Percentiles rank a stretch among this genome's conserved stretches.
Conservation (phyloP, 495 filamentous ascomycete species). For the Schizothecium vesticola region DNA sequence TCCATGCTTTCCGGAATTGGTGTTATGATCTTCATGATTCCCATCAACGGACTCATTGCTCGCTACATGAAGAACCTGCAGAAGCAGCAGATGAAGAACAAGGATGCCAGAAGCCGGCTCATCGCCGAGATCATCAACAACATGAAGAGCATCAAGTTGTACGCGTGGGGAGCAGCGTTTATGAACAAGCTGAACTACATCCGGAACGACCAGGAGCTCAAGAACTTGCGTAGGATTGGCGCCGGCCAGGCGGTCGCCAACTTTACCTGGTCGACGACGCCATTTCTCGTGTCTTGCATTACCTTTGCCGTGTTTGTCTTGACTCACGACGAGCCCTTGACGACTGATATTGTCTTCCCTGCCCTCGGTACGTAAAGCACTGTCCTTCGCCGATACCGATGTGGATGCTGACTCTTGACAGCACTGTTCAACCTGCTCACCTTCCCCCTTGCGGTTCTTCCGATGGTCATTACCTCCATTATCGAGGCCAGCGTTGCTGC, state of each 20-base stretch:
- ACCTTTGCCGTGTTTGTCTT: constrained; percentile 94
- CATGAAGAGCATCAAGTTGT: constrained; percentile 99
- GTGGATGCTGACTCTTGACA: constrained; percentile 10
- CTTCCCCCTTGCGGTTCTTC: constrained; percentile 89
- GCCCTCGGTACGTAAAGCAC: constrained; percentile 51
- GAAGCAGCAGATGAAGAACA: constrained; percentile 98
- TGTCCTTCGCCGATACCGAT: constrained; percentile 14
- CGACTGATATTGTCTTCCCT: constrained; percentile 93
- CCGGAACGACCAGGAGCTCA: constrained; percentile 89
- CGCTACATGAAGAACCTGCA: constrained; percentile 90
- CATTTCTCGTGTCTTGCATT: constrained; percentile 95
- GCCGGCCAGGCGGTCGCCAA: constrained; percentile 89
- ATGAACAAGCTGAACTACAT: constrained; percentile 96
- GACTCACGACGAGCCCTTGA: constrained; percentile 71
- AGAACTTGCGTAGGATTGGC: constrained; percentile 93
- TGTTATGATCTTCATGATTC: constrained; percentile 97
- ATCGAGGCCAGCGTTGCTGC: constrained; percentile 96
- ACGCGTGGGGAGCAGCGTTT: constrained; percentile 94
- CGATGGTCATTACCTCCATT: constrained; percentile 95
- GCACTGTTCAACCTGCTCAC: constrained; percentile 87
- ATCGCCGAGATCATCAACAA: constrained; percentile 99
- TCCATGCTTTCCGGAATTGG: constrained; percentile 97
- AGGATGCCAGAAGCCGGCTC: constrained; percentile 85
- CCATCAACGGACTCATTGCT: constrained; percentile 90
- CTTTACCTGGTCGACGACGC: constrained; percentile 99